Percentiles rank a stretch among this genome's conserved stretches.
These are phyloP conservation scores for Coemansia sp. DNA, from an alignment of 192 early-diverging fungal genomes.

Conservation along the genomic window DNA sequence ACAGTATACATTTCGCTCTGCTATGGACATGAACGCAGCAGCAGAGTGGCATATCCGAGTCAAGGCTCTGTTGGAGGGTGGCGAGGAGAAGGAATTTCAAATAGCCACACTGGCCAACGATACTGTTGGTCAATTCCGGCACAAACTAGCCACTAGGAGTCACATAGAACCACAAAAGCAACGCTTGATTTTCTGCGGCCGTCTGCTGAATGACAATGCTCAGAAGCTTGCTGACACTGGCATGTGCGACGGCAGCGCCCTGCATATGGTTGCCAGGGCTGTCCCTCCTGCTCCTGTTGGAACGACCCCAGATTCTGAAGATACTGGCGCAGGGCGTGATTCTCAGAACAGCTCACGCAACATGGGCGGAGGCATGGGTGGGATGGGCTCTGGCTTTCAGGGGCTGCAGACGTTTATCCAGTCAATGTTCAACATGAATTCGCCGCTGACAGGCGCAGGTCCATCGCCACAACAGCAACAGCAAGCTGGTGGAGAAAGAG, in stretches of 20 bases:
- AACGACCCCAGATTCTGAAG: neutral
- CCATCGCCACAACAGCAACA: neutral
- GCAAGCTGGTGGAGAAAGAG: neutral
- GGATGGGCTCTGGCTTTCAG: neutral
- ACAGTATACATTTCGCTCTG: neutral
- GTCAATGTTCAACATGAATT: neutral
- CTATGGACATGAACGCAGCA: constrained; percentile 11
- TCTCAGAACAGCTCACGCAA: neutral
- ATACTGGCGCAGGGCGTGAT: neutral
- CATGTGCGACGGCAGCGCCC: constrained; percentile 32
- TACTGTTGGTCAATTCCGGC: constrained; percentile 37
- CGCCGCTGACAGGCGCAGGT: neutral
- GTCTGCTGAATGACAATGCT: constrained; percentile 33
- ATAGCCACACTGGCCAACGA: constrained; percentile 22
- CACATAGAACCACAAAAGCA: constrained; percentile 42
- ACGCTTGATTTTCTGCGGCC: constrained; percentile 47
- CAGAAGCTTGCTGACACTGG: constrained; percentile 37
- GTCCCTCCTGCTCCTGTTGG: neutral
- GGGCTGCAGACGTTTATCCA: neutral
- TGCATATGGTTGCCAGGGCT: constrained; percentile 46
- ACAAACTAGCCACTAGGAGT: constrained; percentile 31
- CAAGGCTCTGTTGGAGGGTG: constrained; percentile 46
- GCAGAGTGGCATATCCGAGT: constrained; percentile 40
- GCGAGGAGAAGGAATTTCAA: constrained; percentile 26
- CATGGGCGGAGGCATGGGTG: neutral